A percentile compares a stretch with the other conserved stretches of the same genome.
These are phyloP conservation scores for Annona squamosa DNA, from an alignment of 164 flowering plant genomes.

Conservation along the genomic window DNA sequence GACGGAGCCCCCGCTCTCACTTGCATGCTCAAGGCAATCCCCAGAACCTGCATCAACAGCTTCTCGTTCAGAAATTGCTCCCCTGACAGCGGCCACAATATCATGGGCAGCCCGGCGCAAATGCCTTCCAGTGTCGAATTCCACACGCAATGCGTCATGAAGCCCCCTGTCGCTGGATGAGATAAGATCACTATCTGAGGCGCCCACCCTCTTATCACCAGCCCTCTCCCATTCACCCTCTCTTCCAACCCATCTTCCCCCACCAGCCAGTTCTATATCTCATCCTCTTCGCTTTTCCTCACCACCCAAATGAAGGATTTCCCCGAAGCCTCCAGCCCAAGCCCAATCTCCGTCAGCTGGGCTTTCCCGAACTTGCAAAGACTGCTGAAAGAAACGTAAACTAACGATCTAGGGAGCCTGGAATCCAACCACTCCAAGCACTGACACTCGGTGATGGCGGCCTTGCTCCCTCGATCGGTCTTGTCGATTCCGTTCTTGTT, in stretches of 20 bases:
- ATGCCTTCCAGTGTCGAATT: conserved; percentile 54
- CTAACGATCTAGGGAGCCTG: conserved; percentile 25
- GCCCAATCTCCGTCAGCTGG: conserved; percentile 41
- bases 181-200: conserved; percentile 54
- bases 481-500: conserved; percentile 26
- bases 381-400: conserved; percentile 52
- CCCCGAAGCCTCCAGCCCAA: conserved; percentile 43
- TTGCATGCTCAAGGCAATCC: conserved; percentile 36
- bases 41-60: conserved; percentile 32
- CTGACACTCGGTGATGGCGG: conserved; percentile 20
- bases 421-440: conserved; percentile 45
- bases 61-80: conserved; percentile 62
- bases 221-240: conserved; percentile 37
- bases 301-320: conserved; percentile 46
- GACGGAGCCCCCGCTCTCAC: conserved; percentile 21
- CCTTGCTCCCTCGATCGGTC: conserved; percentile 31
- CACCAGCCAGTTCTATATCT: conserved; percentile 34
- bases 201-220: conserved; percentile 58
- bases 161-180: conserved; percentile 42
- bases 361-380: conserved; percentile 8
- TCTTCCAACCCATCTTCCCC: conserved; percentile 32
- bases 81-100: conserved; percentile 53
- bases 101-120: conserved; percentile 43
- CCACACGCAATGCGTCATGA: conserved; percentile 63
- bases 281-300: conserved; percentile 12